Percentiles rank a stretch among this genome's conserved stretches.
phyloP scores from a whole-genome alignment of 2,329 filamentous ascomycete species.

The Colletotrichum phormii region DNA sequence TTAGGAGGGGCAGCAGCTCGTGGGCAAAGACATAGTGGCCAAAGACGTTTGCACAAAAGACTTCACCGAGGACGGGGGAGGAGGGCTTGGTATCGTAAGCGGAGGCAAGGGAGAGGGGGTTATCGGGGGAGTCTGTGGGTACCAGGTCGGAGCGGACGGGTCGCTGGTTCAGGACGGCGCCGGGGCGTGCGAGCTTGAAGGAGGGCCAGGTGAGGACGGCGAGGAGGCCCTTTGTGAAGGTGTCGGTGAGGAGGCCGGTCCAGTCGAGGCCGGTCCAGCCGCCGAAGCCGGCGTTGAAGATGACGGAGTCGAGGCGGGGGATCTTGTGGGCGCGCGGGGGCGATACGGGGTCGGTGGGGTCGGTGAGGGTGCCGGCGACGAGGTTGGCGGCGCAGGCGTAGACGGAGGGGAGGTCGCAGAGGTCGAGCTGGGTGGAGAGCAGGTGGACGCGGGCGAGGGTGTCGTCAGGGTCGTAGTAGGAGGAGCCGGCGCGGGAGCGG shows the following conservation, averaged over 20 bases:
- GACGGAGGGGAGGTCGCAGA: conserved; percentile 68
- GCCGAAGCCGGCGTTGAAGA: conserved; percentile 91
- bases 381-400: conserved; percentile 61
- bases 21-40: conserved; percentile 93
- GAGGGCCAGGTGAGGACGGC: conserved; percentile 80
- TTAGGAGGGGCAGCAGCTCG: conserved; percentile 80
- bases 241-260: conserved; percentile 63
- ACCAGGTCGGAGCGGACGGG: conserved; percentile 38
- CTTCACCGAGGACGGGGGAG: conserved; percentile 75
- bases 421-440: conserved; percentile 68
- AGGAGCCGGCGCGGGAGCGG: conserved; percentile 50
- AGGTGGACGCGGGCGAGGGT: conserved; percentile 67
- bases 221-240: conserved; percentile 70
- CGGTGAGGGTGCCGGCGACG: conserved; percentile 56
- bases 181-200: conserved; percentile 75
- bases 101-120: conserved; percentile 24
- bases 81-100: conserved; percentile 55
- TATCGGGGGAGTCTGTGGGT: conserved; percentile 28
- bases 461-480: conserved; percentile 53
- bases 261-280: conserved; percentile 87
- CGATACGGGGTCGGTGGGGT: conserved; percentile 54
- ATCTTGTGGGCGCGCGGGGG: conserved; percentile 50
- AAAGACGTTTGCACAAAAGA: conserved; percentile 94
- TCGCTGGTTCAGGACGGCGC: conserved; percentile 56
- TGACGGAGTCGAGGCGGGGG: conserved; percentile 80